phyloP scores from a whole-genome alignment of 1,139 yeast species.

The Magnusiomyces suaveolens region DNA sequence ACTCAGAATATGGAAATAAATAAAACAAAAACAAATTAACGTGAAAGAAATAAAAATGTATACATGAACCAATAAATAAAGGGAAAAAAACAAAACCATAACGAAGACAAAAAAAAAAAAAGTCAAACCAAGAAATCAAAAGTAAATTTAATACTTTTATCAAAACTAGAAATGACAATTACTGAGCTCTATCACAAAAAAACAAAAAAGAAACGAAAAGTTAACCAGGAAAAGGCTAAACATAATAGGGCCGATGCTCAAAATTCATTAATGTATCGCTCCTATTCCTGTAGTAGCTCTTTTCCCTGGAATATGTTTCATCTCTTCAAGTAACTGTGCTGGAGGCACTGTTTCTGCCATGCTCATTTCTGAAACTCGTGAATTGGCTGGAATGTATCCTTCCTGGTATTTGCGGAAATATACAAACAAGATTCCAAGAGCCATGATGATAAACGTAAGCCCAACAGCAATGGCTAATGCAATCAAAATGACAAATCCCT shows the following conservation, averaged over 20 bases:
- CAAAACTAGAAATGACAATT: too few species aligned
- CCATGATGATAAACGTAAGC: slow-evolving; percentile 58
- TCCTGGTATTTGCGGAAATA: slow-evolving; percentile 37
- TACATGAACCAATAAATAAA: not conserved
- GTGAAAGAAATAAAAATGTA: slow-evolving; percentile 7
- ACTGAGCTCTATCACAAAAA: too few species aligned
- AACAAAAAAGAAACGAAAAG: not conserved
- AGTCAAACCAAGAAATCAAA: not conserved
- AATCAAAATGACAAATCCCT: slow-evolving; percentile 80
- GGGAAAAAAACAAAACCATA: not conserved
- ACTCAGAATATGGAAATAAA: slow-evolving; percentile 4
- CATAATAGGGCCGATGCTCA: not conserved
- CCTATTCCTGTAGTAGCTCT: not conserved
- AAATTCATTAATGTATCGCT: not conserved
- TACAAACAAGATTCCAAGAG: slow-evolving; percentile 49
- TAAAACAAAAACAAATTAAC: slow-evolving; percentile 3
- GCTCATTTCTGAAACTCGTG: slow-evolving; percentile 55
- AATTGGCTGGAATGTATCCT: slow-evolving; percentile 35
- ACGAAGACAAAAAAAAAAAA: not conserved
- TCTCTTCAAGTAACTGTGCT: slow-evolving; percentile 49
- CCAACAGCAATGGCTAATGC: slow-evolving; percentile 84
- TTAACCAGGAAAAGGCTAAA: not conserved
- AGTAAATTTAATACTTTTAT: too few species aligned
- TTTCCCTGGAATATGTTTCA: slow-evolving; percentile 21
- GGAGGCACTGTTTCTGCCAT: slow-evolving; percentile 64